These are phyloP conservation scores for Salvia miltiorrhiza DNA, from an alignment of 257 asterid genomes.

Conservation along the genomic window DNA sequence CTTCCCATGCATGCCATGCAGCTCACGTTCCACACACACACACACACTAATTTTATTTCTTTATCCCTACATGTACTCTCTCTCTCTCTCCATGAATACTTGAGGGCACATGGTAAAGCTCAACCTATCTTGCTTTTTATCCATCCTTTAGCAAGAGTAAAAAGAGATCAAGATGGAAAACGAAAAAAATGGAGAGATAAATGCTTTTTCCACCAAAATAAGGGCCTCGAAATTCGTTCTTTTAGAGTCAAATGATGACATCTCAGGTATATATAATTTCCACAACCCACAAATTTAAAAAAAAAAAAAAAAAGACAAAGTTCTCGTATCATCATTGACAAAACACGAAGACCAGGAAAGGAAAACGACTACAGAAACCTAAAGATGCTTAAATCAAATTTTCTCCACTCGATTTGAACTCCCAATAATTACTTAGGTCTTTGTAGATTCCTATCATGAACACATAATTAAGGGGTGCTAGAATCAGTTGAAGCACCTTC, in stretches of 20 bases:
- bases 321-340: conserved; percentile 22
- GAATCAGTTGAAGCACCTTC: too few relatives aligned
- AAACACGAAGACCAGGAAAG: conserved; percentile 22
- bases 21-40: conserved; percentile 28
- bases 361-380: conserved; percentile 6
- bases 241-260: conserved; percentile 50
- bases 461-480: too few relatives aligned
- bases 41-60: not conserved
- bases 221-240: conserved; percentile 37
- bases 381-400: not conserved
- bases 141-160: conserved; percentile 52
- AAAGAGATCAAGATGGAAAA: conserved; percentile 39
- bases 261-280: conserved; percentile 17
- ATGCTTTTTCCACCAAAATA: conserved; percentile 44
- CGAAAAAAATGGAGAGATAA: conserved; percentile 41
- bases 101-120: conserved; percentile 60
- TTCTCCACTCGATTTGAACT: not conserved
- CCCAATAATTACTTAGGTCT: not conserved
- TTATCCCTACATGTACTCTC: not conserved
- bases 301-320: conserved; percentile 1
- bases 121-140: conserved; percentile 58
- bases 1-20: conserved; percentile 85
- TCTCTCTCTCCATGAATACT: not conserved
- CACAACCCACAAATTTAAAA: too few relatives aligned
- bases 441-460: not conserved